Percentiles rank a stretch among this genome's conserved stretches.
Conservation (phyloP, 2,329 filamentous ascomycete genomes). For the Trichophyton rubrum region DNA sequence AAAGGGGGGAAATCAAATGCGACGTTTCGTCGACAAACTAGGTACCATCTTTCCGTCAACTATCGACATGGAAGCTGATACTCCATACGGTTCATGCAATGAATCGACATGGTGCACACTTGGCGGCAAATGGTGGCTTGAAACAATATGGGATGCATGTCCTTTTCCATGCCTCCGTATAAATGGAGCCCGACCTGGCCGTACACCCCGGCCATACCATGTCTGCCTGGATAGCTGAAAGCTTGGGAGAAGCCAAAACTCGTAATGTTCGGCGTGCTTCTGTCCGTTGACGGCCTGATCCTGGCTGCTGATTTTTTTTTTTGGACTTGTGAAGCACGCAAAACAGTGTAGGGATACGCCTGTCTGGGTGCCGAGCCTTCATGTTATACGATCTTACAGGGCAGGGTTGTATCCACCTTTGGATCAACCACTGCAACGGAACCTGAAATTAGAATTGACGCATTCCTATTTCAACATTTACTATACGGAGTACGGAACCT, state of each 20-base stretch:
- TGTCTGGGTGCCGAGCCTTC: not conserved
- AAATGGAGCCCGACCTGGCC: not conserved
- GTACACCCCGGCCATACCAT: not conserved
- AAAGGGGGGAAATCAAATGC: not conserved
- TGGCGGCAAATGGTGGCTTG: not conserved
- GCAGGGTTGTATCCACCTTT: not conserved
- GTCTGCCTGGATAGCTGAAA: not conserved
- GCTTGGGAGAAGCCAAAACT: not conserved
- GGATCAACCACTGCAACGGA: not conserved
- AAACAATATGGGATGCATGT: not conserved
- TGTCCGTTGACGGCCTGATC: not conserved
- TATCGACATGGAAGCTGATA: not conserved
- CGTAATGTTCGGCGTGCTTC: not conserved
- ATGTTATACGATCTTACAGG: not conserved
- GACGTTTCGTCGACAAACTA: not conserved
- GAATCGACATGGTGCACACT: not conserved
- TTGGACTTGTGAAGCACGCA: not conserved
- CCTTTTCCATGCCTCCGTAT: not conserved
- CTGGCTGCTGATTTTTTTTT: not conserved
- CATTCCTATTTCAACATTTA: not conserved
- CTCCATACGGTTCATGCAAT: not conserved
- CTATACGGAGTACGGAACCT: not conserved
- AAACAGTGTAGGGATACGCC: not conserved
- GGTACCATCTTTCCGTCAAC: not conserved
- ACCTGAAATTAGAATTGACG: not conserved